Percentiles rank a stretch among this genome's conserved stretches.
Conservation (phyloP, 2,329 filamentous ascomycete genomes). For the Gaeumannomyces sp. region DNA sequence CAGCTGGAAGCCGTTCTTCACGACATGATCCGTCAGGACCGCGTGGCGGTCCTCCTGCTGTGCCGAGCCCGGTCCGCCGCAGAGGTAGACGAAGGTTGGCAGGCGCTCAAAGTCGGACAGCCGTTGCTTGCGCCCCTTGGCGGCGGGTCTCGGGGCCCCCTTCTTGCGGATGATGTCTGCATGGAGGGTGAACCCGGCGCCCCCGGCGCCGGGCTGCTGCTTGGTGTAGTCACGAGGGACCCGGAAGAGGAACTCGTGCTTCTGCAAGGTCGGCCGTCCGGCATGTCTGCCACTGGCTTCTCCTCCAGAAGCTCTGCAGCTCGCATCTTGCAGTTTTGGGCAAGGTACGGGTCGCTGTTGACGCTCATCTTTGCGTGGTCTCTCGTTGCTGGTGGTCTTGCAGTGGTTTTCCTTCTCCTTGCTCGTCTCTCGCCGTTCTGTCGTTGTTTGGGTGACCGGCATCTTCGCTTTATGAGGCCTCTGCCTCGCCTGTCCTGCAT, state of each 20-base stretch:
- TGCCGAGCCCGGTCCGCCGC: conserved; percentile 63
- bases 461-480: neutral
- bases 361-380: neutral
- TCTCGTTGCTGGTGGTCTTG: neutral
- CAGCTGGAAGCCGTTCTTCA: conserved; percentile 61
- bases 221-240: conserved; percentile 14
- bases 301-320: neutral
- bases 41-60: conserved; percentile 18
- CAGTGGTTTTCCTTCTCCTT: neutral
- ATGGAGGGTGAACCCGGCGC: neutral
- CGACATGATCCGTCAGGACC: conserved; percentile 48
- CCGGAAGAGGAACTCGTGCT: conserved; percentile 8
- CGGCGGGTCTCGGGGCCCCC: neutral
- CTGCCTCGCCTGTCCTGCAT: neutral
- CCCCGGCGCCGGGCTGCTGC: conserved; percentile 1
- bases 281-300: neutral
- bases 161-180: neutral
- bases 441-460: too few relatives aligned
- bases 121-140: neutral
- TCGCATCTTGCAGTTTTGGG: neutral
- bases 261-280: neutral
- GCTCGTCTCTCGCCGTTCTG: neutral
- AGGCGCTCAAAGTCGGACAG: neutral
- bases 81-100: conserved; percentile 47
- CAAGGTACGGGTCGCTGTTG: neutral